A percentile compares a stretch with the other conserved stretches of the same genome.
phyloP scores from a whole-genome alignment of 805 yeast species.

The Wickerhamomyces hampshirensis region DNA sequence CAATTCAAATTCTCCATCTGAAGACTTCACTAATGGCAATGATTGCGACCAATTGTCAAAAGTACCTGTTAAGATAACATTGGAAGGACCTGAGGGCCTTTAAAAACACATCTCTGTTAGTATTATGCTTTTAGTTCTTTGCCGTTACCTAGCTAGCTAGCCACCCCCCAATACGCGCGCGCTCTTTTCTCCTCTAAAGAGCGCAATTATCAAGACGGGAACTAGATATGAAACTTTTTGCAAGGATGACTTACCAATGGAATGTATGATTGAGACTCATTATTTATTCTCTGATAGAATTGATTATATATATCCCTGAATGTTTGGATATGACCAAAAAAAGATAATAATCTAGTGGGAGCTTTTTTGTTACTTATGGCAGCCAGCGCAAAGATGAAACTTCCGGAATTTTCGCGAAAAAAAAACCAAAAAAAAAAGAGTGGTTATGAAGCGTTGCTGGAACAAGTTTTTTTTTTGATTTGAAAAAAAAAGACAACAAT shows the following conservation, averaged over 20 bases:
- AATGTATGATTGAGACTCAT: constrained; percentile 13
- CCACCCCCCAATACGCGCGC: background rate
- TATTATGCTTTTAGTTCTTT: background rate
- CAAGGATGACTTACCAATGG: constrained; percentile 10
- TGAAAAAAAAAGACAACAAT: too few species aligned
- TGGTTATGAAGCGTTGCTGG: too few species aligned
- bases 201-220: background rate
- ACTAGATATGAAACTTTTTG: background rate
- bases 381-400: too few species aligned
- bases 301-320: too few species aligned
- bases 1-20: constrained; percentile 56
- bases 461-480: too few species aligned
- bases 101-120: constrained; percentile 1
- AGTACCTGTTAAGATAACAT: constrained; percentile 65
- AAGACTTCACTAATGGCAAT: constrained; percentile 53
- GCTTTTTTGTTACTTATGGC: too few species aligned
- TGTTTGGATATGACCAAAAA: too few species aligned
- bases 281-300: too few species aligned
- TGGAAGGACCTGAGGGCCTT: constrained; percentile 47
- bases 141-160: background rate
- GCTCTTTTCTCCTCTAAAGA: background rate
- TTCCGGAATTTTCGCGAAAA: too few species aligned
- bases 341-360: too few species aligned
- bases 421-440: too few species aligned
- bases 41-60: constrained; percentile 66